Conservation (phyloP, 176 grass and related monocot species). For the Musa schizocarpa region DNA sequence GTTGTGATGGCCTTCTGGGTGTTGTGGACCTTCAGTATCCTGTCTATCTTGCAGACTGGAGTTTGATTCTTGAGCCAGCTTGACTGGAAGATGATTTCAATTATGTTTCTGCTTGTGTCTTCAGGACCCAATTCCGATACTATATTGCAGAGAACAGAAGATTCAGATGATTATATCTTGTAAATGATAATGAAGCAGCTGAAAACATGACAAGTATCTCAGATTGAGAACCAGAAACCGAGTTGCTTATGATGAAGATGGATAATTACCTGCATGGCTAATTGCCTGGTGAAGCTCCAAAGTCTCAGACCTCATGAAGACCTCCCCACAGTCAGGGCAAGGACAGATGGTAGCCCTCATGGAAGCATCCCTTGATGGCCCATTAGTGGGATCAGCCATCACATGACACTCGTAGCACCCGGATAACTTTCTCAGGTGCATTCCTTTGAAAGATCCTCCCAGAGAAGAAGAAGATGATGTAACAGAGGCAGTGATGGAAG, state of each 20-base stretch:
- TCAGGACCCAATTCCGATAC: conserved; percentile 8
- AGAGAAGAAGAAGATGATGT: conserved; percentile 8
- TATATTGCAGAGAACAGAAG: background rate
- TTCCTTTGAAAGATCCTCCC: conserved; percentile 10
- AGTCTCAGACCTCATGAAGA: conserved; percentile 2
- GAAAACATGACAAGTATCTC: background rate
- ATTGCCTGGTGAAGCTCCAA: conserved; percentile 22
- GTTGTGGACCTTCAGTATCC: conserved; percentile 17
- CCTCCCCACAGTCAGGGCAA: conserved; percentile 12
- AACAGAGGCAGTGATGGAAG: conserved; percentile 5
- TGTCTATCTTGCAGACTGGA: conserved; percentile 1
- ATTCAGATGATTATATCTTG: background rate
- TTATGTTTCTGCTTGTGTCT: conserved; percentile 13
- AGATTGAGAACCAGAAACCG: background rate
- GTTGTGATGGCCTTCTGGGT: background rate
- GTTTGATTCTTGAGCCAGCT: conserved; percentile 1
- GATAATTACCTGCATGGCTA: conserved; percentile 10
- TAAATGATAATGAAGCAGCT: background rate
- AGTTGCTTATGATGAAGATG: background rate
- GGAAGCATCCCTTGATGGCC: background rate
- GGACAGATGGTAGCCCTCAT: background rate
- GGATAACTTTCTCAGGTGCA: conserved; percentile 11
- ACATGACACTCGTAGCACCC: conserved; percentile 17
- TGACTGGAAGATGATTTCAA: conserved; percentile 3
- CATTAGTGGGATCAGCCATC: background rate